Base-by-base conservation (phyloP, 2,329 filamentous ascomycete genomes). In the Neophaeococcomyces aloes region DNA sequence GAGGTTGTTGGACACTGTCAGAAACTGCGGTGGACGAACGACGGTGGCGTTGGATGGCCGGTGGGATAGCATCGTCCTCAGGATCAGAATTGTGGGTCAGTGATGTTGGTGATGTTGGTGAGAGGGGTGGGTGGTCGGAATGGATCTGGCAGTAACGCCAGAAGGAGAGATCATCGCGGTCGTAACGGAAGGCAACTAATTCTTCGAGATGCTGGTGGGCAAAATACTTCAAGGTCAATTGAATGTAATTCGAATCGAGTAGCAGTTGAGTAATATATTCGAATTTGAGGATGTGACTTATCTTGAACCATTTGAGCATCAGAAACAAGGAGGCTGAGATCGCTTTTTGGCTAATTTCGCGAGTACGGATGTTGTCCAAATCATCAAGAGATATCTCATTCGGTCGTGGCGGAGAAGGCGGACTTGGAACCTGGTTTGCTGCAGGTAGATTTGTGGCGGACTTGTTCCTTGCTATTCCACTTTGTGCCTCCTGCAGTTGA, bases 291-390 rank as follows among this genome's bases (percentile, higher is more conserved):
- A 96, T 76, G 60, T 98, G 91, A 46, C 87, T 95, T 42, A 94
- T 70, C 61, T 94, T 93, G 56, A 96, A 82, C 91, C 91, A 98
- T 64, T 96, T 98, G 48, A 96, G 61, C 34, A 96, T 65, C n/a
- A 94, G 69, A 21, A 98, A 68, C 21, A 98, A 66, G 44, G 87
- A 83, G 1, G 84, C 88, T n/a, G 87, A 91, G 17, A 94, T 81
- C 0, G 89, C 89, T 63, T 96, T 96, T 19, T 82, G 79, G 10
- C 83, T 83, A 40, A 98, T 88, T 62, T 98, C 91, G 44, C 89
- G 78, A 13, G 78, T 80, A 38, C 93, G 76, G 43, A 84, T 74
- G 31, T 81, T 79, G 61, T 96, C 88, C 13, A 94, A 65, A 55
- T 95, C 87, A 47, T 93, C 87, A 3, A 79, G 67, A 2, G 60